These are phyloP conservation scores for Schoenoplectus triqueter DNA, from an alignment of 202 grass and related monocot species.

Conservation along the genomic window DNA sequence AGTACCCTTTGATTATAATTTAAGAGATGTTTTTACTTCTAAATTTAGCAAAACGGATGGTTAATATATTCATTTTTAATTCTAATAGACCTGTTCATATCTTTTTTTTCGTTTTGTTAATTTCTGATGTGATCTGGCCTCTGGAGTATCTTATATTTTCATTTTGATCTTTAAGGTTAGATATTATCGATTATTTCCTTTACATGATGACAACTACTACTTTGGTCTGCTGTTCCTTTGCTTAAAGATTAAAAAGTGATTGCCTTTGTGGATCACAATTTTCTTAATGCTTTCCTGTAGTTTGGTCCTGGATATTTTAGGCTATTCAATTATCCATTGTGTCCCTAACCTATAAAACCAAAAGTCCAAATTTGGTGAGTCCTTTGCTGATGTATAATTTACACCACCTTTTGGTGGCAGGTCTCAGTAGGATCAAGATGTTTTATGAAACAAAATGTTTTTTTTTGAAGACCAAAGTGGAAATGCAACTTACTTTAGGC, in stretches of 20 bases:
- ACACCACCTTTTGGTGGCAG: background rate
- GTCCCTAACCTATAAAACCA: background rate
- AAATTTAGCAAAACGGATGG: background rate
- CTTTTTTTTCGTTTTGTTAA: background rate
- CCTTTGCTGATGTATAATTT: constrained; percentile 17
- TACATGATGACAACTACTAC: constrained; percentile 19
- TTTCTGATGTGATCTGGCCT: background rate
- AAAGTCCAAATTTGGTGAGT: constrained; percentile 1
- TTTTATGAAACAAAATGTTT: background rate
- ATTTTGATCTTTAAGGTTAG: background rate
- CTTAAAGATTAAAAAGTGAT: constrained; percentile 22
- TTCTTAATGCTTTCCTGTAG: background rate
- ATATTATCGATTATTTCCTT: background rate
- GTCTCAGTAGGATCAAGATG: constrained; percentile 3
- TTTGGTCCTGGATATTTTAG: constrained; percentile 4
- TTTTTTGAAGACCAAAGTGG: background rate
- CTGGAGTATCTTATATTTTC: background rate
- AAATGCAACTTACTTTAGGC: background rate
- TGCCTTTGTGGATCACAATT: constrained; percentile 4
- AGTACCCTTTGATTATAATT: background rate
- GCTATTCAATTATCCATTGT: background rate
- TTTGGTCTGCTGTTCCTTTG: background rate
- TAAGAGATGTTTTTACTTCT: background rate
- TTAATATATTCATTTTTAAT: background rate
- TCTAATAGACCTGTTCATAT: background rate